Evolutionary conservation across 345 rosid species (phyloP).

Genomic region (Syzygium jambos): DNA sequence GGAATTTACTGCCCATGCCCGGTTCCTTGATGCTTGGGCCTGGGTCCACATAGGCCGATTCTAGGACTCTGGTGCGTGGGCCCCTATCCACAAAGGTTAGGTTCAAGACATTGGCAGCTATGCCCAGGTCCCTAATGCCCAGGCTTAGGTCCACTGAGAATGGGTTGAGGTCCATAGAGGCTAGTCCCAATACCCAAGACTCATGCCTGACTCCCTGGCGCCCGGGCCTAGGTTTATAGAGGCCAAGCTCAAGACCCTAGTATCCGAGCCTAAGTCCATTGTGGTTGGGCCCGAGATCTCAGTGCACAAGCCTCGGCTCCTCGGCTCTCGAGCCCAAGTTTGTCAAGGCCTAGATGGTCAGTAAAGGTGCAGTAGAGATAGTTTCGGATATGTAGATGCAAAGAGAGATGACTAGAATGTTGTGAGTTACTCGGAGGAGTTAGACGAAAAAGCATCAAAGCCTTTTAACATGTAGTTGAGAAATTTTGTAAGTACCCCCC

Average conservation of each 20-base stretch:
- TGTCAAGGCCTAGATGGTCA: not conserved
- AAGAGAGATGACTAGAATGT: not conserved
- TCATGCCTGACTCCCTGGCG: not conserved
- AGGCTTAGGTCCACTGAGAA: too few relatives aligned
- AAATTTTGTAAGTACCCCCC: not conserved
- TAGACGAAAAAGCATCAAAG: not conserved
- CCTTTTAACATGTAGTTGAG: not conserved
- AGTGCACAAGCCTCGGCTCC: not conserved
- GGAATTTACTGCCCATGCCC: not conserved
- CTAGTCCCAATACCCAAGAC: not conserved
- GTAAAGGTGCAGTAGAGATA: not conserved
- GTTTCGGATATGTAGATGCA: not conserved
- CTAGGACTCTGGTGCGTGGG: not conserved
- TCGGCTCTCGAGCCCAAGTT: accelerated
- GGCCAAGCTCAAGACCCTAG: not conserved
- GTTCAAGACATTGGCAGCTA: not conserved
- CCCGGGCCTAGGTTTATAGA: accelerated
- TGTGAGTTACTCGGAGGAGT: not conserved
- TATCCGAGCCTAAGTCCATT: not conserved
- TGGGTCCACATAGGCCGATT: not conserved
- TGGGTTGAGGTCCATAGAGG: not conserved
- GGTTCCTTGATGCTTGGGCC: not conserved
- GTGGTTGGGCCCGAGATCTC: accelerated
- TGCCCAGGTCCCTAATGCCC: not conserved
- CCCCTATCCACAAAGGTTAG: not conserved